A percentile compares a stretch with the other conserved stretches of the same genome.
These are phyloP conservation scores for Trichosanthes cucumerina DNA, from an alignment of 306 rosid species.

Conservation along the genomic window DNA sequence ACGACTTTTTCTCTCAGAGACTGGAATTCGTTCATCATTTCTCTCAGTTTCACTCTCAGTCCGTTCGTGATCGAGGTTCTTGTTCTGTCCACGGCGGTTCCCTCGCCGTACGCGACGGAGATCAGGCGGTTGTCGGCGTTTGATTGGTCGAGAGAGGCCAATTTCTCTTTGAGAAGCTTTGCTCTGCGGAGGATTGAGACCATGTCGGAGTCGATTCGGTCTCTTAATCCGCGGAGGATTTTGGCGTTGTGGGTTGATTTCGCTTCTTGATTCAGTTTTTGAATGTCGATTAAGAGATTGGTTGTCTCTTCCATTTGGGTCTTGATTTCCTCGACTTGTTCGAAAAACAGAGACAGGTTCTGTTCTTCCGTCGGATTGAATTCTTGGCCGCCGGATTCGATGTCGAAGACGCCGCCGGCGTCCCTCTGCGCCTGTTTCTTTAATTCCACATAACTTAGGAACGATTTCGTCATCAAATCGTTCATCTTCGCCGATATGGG, in stretches of 20 bases:
- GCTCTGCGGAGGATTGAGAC: conserved; percentile 69
- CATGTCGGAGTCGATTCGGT: conserved; percentile 69
- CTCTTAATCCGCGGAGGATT: conserved; percentile 72
- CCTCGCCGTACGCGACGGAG: conserved; percentile 42
- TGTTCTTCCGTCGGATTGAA: conserved; percentile 52
- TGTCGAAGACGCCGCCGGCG: conserved; percentile 23
- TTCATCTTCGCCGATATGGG: conserved; percentile 47
- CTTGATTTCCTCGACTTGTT: conserved; percentile 52
- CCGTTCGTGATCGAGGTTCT: conserved; percentile 61
- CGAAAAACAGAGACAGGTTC: conserved; percentile 64
- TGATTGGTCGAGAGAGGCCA: conserved; percentile 57
- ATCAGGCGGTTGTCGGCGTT: conserved; percentile 40
- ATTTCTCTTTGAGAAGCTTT: conserved; percentile 39
- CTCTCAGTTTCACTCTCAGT: conserved; percentile 67
- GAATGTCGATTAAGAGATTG: conserved; percentile 82
- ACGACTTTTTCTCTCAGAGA: conserved; percentile 50
- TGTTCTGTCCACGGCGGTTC: conserved; percentile 56
- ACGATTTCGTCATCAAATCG: conserved; percentile 86
- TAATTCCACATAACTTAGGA: conserved; percentile 82
- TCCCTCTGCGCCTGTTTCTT: conserved; percentile 68
- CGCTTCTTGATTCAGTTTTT: conserved; percentile 58
- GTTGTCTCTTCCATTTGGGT: conserved; percentile 80
- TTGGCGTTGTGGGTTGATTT: conserved; percentile 77
- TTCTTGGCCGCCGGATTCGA: conserved; percentile 51
- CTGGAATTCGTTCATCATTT: conserved; percentile 66